These are phyloP conservation scores for Decorospora gaudefroyi DNA, from an alignment of 2,329 filamentous ascomycete genomes.

Conservation along the genomic window DNA sequence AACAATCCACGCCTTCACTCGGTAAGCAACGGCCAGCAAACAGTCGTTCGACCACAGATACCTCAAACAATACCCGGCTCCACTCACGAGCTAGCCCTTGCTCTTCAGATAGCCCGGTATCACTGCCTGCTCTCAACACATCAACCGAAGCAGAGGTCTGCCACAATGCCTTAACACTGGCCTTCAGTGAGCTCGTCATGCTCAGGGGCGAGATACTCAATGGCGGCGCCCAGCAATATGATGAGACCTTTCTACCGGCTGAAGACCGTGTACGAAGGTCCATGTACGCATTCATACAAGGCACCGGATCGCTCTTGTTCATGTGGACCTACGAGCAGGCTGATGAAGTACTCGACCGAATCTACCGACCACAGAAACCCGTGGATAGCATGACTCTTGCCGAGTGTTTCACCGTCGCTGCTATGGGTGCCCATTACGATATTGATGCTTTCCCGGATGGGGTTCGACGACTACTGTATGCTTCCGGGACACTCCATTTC, in stretches of 20 bases:
- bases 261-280: slow-evolving; percentile 37
- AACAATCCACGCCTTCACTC: slow-evolving; percentile 27
- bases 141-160: slow-evolving; percentile 37
- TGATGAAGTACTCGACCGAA: slow-evolving; percentile 42
- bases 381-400: slow-evolving; percentile 43
- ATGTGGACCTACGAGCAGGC: slow-evolving; percentile 43
- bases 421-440: slow-evolving; percentile 47
- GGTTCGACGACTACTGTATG: slow-evolving; percentile 39
- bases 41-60: slow-evolving; percentile 30
- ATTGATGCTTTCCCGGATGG: slow-evolving; percentile 42
- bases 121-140: slow-evolving; percentile 28
- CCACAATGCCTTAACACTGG: slow-evolving; percentile 43
- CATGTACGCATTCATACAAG: slow-evolving; percentile 43
- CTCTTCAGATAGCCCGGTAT: slow-evolving; percentile 37
- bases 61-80: slow-evolving; percentile 30
- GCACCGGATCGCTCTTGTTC: slow-evolving; percentile 45
- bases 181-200: slow-evolving; percentile 43
- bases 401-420: slow-evolving; percentile 44
- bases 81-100: slow-evolving; percentile 35
- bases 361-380: slow-evolving; percentile 36
- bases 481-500: slow-evolving; percentile 43
- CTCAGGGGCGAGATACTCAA: slow-evolving; percentile 40
- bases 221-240: slow-evolving; percentile 31
- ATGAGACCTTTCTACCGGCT: slow-evolving; percentile 34
- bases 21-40: slow-evolving; percentile 25